Evolutionary conservation across 192 early-diverging fungal genomes (phyloP), one percentile per base, ranked within the genome.

Genomic region (Coemansia sp.): DNA sequence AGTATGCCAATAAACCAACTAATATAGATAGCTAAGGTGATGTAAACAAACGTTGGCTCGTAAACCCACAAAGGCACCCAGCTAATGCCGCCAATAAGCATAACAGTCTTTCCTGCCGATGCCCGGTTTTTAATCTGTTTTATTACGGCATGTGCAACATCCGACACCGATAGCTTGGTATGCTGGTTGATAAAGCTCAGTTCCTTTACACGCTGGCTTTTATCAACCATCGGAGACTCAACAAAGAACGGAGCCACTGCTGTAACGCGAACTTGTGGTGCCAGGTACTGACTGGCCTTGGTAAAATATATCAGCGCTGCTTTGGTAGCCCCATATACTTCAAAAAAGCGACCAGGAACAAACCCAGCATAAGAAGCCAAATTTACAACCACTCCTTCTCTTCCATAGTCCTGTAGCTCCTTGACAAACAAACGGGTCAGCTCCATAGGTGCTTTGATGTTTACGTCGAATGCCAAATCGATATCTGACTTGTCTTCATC

Each of bases 291-390:
- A 37, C 79, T 73, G 8, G 70, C 55, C 0, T 68, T 59, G 0
- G 83, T 83, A 30, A 89, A 86, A 20, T 81, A 81, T 7, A 86
- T 79, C 18, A 91, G 81, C 15, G 80, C 90, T 8, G 80, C 85
- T 65, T 92, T 92, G n/a, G 87, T 85, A 2, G 87, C 84, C 14
- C 83, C 83, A 63, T 92, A 92, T 43, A 85, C 83, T 20, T 88
- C 87, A 55, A 87, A 82, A 19, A 60, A 37, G 2, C 68, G 42
- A 14, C 75, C 57, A 1, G 81, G 80, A 19, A 75, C 59, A 0
- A 87, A 43, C 0, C 87, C 88, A 0, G 87, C 87, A n/a, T 87
- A 69, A 7, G 87, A 89, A 0, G 87, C 84, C 0, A 83, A 83
- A 53, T 89, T 93, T 23, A 93, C 52, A 11, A 90, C 78, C 7